A percentile compares a stretch with the other conserved stretches of the same genome.
phyloP scores from a whole-genome alignment of 345 rosid species.

The Cardamine occulta region DNA sequence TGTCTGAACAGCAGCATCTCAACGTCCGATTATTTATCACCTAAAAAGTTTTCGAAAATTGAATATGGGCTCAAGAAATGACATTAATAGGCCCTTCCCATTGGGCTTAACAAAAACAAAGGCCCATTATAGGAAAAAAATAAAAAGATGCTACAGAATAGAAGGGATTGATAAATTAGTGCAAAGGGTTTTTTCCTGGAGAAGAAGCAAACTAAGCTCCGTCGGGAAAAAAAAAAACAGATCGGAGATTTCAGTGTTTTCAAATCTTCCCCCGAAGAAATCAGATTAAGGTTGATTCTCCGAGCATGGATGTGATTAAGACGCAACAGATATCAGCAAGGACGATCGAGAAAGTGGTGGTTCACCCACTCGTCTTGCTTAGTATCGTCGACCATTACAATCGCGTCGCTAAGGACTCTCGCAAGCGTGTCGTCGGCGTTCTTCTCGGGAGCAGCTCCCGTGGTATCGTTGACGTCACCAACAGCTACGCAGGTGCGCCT shows the following conservation, averaged over 20 bases:
- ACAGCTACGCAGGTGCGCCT: conserved; percentile 85
- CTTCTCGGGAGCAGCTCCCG: conserved; percentile 75
- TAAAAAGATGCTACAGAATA: neutral
- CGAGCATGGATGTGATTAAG: conserved; percentile 83
- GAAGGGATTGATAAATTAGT: neutral
- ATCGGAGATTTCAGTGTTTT: conserved; percentile 8
- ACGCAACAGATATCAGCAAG: conserved; percentile 80
- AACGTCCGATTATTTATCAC: neutral
- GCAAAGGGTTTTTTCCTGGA: conserved; percentile 38
- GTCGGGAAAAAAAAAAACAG: conserved; percentile 1
- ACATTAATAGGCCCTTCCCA: neutral
- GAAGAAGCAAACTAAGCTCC: conserved; percentile 43
- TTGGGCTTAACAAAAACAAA: neutral
- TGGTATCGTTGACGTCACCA: conserved; percentile 88
- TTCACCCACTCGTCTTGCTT: conserved; percentile 92
- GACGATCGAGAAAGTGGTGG: conserved; percentile 90
- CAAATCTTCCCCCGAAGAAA: conserved; percentile 6
- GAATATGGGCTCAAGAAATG: neutral
- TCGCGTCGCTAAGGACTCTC: conserved; percentile 87
- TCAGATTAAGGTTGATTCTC: neutral
- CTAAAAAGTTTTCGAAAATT: neutral
- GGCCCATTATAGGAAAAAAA: conserved; percentile 23
- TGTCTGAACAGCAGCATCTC: neutral
- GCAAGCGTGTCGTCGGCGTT: conserved; percentile 87
- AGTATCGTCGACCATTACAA: conserved; percentile 97